Percentiles rank a stretch among this genome's conserved stretches.
phyloP scores from a whole-genome alignment of 2,329 filamentous ascomycete genomes.

The Diaporthe aspalathi region DNA sequence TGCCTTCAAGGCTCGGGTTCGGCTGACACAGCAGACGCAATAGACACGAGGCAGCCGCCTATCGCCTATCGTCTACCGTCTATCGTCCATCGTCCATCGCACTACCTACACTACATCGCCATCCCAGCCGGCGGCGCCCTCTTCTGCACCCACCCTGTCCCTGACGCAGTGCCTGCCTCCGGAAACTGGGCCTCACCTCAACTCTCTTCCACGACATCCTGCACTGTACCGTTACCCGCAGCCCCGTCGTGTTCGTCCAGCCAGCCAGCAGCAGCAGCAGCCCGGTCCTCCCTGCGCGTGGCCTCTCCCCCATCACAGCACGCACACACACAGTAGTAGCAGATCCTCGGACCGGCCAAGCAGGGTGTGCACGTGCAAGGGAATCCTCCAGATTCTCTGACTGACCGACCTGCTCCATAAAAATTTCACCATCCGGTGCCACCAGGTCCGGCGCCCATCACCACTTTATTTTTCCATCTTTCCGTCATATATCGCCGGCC shows the following conservation, averaged over 20 bases:
- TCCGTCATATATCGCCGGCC: constrained; percentile 31
- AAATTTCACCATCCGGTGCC: constrained; percentile 37
- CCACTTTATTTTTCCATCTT: constrained; percentile 24
- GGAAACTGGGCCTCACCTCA: neutral
- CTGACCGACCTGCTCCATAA: constrained; percentile 37
- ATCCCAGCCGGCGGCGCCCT: neutral
- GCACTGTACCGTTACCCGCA: neutral
- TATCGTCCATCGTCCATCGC: too few relatives aligned
- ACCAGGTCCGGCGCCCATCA: constrained; percentile 25
- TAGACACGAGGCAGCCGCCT: constrained; percentile 9
- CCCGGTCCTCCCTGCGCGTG: neutral
- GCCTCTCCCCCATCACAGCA: neutral
- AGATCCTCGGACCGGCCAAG: constrained; percentile 28
- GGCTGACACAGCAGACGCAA: constrained; percentile 31
- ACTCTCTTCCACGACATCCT: neutral
- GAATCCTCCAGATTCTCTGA: neutral
- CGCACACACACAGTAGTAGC: neutral
- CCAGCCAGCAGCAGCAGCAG: constrained; percentile 7
- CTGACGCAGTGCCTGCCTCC: constrained; percentile 6
- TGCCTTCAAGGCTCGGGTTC: neutral
- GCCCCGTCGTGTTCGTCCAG: neutral
- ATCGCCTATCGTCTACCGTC: neutral
- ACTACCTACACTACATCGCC: too few relatives aligned
- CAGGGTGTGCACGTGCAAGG: constrained; percentile 33
- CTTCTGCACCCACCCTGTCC: constrained; percentile 21